phyloP scores from a whole-genome alignment of 2,329 filamentous ascomycete species.

The Aspergillus uvarum region DNA sequence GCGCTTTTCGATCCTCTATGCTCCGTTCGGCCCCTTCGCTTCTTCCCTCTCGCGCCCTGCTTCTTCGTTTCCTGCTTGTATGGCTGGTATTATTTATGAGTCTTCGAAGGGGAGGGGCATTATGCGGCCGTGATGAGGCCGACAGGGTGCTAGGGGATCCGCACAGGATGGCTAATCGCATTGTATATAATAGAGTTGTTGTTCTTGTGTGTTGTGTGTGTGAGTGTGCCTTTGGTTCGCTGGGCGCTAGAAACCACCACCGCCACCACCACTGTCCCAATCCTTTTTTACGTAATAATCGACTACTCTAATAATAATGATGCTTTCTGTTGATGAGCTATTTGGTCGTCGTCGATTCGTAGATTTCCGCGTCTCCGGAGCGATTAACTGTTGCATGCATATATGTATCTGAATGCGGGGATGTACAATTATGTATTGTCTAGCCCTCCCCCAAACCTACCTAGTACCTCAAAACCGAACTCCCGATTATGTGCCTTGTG shows the following conservation, averaged over 20 bases:
- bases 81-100: constrained; percentile 15
- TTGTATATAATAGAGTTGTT: constrained; percentile 35
- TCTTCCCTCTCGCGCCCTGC: not conserved
- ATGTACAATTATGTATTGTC: no score
- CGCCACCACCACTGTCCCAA: not conserved
- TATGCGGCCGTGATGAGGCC: constrained; percentile 10
- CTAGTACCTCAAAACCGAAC: no score
- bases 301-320: constrained; percentile 27
- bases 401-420: not conserved
- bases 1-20: constrained; percentile 3
- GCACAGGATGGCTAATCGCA: constrained; percentile 27
- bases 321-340: not conserved
- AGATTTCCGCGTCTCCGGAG: no score
- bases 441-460: no score
- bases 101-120: constrained; percentile 15
- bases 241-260: constrained; percentile 28
- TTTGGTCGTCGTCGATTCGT: no score
- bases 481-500: not conserved
- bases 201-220: constrained; percentile 20
- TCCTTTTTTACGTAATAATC: constrained; percentile 32
- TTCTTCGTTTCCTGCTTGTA: constrained; percentile 15
- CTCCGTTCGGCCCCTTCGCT: constrained; percentile 7
- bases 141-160: constrained; percentile 19
- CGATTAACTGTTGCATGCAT: not conserved
- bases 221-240: constrained; percentile 11